phyloP scores from a whole-genome alignment of 2,329 filamentous ascomycete genomes.

The Ceratocystis alfenasii region DNA sequence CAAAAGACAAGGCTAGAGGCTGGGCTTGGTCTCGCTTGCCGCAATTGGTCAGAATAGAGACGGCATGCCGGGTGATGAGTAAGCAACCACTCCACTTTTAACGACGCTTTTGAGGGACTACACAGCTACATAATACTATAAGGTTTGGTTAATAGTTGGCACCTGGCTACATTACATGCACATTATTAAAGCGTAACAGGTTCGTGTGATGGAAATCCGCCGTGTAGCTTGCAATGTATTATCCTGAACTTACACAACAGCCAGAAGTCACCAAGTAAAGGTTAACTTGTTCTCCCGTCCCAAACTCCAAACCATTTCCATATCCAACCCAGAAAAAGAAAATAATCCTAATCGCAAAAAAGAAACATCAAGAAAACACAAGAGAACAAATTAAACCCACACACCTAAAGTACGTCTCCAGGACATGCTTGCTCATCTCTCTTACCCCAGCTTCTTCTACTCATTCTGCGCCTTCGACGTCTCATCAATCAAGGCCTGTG shows the following conservation, averaged over 20 bases:
- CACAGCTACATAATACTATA: too few relatives aligned
- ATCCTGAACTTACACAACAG: not conserved
- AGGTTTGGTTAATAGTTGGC: too few relatives aligned
- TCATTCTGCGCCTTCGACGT: slow-evolving; percentile 30
- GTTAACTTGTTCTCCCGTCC: not conserved
- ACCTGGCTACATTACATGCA: too few relatives aligned
- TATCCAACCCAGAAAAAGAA: not conserved
- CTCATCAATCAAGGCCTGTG: slow-evolving; percentile 49
- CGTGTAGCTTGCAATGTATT: not conserved
- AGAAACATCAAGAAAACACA: not conserved
- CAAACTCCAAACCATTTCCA: not conserved
- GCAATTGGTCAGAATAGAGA: too few relatives aligned
- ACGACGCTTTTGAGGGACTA: slow-evolving; percentile 9
- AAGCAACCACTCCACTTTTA: slow-evolving; percentile 18
- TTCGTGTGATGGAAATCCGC: not conserved
- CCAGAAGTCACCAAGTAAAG: not conserved
- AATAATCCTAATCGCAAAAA: not conserved
- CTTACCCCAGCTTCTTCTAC: not conserved
- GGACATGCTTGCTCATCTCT: not conserved
- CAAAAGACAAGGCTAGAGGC: too few relatives aligned
- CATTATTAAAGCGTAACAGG: too few relatives aligned
- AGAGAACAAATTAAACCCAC: not conserved
- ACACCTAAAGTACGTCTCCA: not conserved
- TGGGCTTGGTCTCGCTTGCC: too few relatives aligned
- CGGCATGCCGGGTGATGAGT: slow-evolving; percentile 9